Evolutionary conservation across 495 filamentous ascomycete genomes (phyloP).

Genomic region (Lepraria neglecta): DNA sequence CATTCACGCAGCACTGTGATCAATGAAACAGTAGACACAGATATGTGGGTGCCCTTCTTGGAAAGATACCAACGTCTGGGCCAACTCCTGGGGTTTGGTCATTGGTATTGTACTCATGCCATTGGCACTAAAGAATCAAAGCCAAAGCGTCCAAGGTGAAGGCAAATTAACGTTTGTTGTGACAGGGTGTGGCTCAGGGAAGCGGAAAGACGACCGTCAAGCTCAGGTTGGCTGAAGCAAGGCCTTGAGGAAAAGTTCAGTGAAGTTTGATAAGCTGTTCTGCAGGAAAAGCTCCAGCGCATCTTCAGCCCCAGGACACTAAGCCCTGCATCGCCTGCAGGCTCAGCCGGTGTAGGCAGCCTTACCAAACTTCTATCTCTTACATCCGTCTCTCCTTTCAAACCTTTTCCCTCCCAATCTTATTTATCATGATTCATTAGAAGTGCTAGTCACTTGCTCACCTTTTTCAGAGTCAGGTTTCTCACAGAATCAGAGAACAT

Average conservation of each 20-base stretch:
- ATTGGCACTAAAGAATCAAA: no score
- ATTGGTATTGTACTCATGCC: no score
- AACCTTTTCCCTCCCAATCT: background rate
- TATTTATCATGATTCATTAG: background rate
- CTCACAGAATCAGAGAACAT: background rate
- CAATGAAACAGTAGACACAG: no score
- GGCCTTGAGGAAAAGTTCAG: background rate
- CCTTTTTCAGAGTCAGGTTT: background rate
- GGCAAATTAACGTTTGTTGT: background rate
- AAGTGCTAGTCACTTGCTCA: background rate
- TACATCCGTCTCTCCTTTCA: background rate
- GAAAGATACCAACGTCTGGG: no score
- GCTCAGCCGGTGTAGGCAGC: constrained; percentile 10
- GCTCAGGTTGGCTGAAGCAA: background rate
- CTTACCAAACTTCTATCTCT: background rate
- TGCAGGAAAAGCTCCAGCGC: background rate
- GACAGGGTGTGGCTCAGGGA: background rate
- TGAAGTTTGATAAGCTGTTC: background rate
- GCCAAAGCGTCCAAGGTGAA: background rate
- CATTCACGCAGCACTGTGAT: no score
- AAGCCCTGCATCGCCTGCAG: background rate
- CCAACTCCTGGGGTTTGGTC: no score
- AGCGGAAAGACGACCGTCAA: background rate
- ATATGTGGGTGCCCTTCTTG: no score
- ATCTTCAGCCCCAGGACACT: no score